Percentiles rank a stretch among this genome's conserved stretches.
These are phyloP conservation scores for Rhododendron williamsianum DNA, from an alignment of 148 eudicot genomes.

Conservation along the genomic window DNA sequence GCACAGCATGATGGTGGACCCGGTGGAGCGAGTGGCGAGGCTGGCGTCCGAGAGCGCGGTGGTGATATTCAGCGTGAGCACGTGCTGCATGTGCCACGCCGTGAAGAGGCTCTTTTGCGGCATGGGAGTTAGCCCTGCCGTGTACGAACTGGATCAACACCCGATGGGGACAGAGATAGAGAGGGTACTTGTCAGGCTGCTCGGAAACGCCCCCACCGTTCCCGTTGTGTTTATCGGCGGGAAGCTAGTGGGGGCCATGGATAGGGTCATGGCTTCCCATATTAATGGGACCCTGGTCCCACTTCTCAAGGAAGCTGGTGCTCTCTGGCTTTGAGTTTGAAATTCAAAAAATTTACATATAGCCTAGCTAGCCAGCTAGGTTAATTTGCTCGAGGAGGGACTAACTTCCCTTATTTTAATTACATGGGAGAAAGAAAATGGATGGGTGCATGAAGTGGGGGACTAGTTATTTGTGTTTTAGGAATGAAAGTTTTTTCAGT, in stretches of 20 bases:
- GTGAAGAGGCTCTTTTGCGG: constrained; percentile 63
- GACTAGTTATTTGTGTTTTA: too few species aligned
- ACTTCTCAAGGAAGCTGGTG: constrained; percentile 23
- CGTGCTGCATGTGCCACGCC: constrained; percentile 77
- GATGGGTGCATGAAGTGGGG: background rate
- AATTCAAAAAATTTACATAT: too few species aligned
- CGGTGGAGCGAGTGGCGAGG: constrained; percentile 42
- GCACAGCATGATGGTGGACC: constrained; percentile 16
- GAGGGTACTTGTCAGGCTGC: constrained; percentile 32
- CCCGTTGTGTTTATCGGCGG: constrained; percentile 57
- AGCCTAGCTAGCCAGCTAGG: too few species aligned
- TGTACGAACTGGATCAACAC: constrained; percentile 61
- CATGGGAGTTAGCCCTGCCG: constrained; percentile 62
- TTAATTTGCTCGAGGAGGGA: background rate
- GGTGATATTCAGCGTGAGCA: constrained; percentile 59
- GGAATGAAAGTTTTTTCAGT: background rate
- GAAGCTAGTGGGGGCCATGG: constrained; percentile 52
- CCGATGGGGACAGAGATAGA: constrained; percentile 59
- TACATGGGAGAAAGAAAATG: background rate
- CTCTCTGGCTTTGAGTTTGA: background rate
- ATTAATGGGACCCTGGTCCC: constrained; percentile 53
- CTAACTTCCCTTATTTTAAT: background rate
- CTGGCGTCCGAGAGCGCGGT: constrained; percentile 57
- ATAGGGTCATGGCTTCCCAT: constrained; percentile 54
- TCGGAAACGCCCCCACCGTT: constrained; percentile 32